Evolutionary conservation across 1,284 basidiomycete genomes (phyloP), one percentile per base, ranked within the genome.

Genomic region (Phylloboletellus chloephorus): DNA sequence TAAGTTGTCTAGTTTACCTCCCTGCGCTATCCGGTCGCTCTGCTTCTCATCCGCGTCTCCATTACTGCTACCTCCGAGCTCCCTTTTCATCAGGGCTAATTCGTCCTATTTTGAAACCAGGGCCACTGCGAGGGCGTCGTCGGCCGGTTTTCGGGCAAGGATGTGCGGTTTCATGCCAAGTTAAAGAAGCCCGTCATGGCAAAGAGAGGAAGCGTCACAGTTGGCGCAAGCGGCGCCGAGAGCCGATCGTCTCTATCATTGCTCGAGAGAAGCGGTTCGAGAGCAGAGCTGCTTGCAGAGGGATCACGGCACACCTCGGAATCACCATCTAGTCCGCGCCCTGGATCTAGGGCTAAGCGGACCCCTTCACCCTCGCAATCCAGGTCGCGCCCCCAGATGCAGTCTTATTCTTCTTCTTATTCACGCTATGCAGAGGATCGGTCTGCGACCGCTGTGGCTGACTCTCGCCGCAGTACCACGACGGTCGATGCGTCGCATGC

Each of bases 91-190:
- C 29, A 12, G 6, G 10, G 22, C 50, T 52, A 12, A 54, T 33
- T 22, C 8, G 13, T 16, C 8, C 3, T 8, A 3, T 25, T 21
- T 17, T 31, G 5, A 10, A 20, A 22, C 7, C 24, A 87, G 74
- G 88, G 88, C 0, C 85, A 84, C 53, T 96, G 93, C 59, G 92
- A 96, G 66, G 91, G 88, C 37, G 88, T 95, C 33, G 83, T 95
- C 2, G 92, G 92, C 11, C 76, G 81, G 30, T 93, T 95, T 60
- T 69, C 74, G 23, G 79, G 75, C 3, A 56, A 65, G 10, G 69
- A 84, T 49, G 88, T 95, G 9, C 71, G 67, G 13, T 88, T 93
- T 53, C 79, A 79, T 51, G 73, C 75, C 3, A 84, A 80, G 49
- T 74, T 92, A 51, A 92, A 92, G 67, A 82, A 79, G 47, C 84